phyloP scores from a whole-genome alignment of 1,139 yeast species.

The Yamadazyma epiphylla region DNA sequence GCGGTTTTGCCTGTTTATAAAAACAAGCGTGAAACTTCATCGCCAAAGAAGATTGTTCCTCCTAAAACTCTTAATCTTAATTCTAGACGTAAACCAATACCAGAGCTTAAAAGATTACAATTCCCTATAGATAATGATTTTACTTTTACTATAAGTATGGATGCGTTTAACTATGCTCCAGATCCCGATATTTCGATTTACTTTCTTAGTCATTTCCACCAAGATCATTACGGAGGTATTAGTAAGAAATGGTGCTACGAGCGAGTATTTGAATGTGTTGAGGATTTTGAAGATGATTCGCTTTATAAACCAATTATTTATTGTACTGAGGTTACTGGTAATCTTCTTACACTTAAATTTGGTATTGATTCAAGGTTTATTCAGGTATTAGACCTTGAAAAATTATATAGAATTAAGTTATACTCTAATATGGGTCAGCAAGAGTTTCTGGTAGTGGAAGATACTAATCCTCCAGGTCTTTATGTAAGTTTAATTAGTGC shows the following conservation, averaged over 20 bases:
- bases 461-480: conserved; percentile 36
- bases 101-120: conserved; percentile 48
- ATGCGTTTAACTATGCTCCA: conserved; percentile 60
- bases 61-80: conserved; percentile 13
- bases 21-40: conserved; percentile 8
- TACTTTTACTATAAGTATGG: conserved; percentile 49
- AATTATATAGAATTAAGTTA: conserved; percentile 25
- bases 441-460: conserved; percentile 7
- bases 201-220: conserved; percentile 79
- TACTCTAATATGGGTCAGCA: conserved; percentile 8
- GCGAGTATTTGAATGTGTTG: conserved; percentile 28
- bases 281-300: conserved; percentile 39
- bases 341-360: conserved; percentile 50
- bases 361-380: conserved; percentile 54
- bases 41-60: conserved; percentile 11
- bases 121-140: conserved; percentile 27
- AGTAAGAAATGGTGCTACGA: conserved; percentile 66
- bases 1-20: conserved; percentile 12
- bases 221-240: conserved; percentile 91
- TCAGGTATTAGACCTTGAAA: conserved; percentile 42
- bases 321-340: conserved; percentile 68
- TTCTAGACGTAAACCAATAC: conserved; percentile 38
- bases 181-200: conserved; percentile 46
- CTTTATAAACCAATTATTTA: conserved; percentile 45
- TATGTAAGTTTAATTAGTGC: conserved; percentile 72